Percentiles rank a stretch among this genome's conserved stretches.
Conservation (phyloP, 2,329 filamentous ascomycete genomes). For the Penicillium sp. region DNA sequence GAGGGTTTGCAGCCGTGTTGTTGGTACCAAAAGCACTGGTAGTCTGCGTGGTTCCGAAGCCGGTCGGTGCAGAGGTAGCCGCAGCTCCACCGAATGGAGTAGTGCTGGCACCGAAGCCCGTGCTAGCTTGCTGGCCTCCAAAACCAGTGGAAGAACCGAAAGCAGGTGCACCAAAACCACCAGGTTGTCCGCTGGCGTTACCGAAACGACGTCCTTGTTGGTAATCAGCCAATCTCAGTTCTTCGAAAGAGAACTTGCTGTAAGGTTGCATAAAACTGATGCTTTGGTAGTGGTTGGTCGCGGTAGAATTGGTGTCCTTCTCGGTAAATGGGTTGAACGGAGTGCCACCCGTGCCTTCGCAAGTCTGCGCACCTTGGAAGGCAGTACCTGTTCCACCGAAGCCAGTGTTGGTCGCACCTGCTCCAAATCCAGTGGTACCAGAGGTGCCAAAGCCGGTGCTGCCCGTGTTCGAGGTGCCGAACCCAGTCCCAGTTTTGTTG, state of each 20-base stretch:
- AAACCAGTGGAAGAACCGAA: conserved; percentile 54
- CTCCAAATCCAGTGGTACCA: conserved; percentile 30
- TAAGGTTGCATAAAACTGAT: conserved; percentile 54
- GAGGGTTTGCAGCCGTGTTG: conserved; percentile 37
- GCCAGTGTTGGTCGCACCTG: conserved; percentile 27
- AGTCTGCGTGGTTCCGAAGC: conserved; percentile 50
- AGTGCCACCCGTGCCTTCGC: conserved; percentile 51
- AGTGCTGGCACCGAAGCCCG: conserved; percentile 50
- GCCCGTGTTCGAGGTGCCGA: conserved; percentile 26
- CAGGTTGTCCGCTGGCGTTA: conserved; percentile 76
- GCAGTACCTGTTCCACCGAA: conserved; percentile 49
- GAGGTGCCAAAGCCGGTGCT: conserved; percentile 33
- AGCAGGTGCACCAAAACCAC: conserved; percentile 75
- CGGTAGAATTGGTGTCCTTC: conserved; percentile 46
- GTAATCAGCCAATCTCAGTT: conserved; percentile 84
- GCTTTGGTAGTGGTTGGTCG: conserved; percentile 53
- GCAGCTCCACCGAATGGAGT: conserved; percentile 43
- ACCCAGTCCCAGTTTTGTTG: conserved; percentile 23
- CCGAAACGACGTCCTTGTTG: conserved; percentile 81
- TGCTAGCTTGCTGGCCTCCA: conserved; percentile 44
- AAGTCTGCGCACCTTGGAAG: conserved; percentile 44
- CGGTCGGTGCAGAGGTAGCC: conserved; percentile 42
- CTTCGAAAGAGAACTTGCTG: conserved; percentile 85
- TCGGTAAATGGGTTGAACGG: conserved; percentile 51
- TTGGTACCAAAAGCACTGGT: conserved; percentile 44